Evolutionary conservation across 805 yeast genomes (phyloP).

Genomic region (Barnettozyma pratensis): DNA sequence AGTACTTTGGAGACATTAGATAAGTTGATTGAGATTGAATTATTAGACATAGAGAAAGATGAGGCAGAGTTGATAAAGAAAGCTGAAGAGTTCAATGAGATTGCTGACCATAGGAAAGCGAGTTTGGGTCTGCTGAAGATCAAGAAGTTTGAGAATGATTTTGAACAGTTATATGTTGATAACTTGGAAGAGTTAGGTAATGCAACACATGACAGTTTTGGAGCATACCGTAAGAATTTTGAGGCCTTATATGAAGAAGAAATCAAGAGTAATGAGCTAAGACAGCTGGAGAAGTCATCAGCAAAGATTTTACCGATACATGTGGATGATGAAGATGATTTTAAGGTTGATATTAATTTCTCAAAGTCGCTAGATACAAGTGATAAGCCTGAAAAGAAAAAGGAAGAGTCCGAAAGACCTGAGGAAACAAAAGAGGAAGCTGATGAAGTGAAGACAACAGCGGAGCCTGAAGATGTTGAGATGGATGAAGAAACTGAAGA

Average conservation of each 20-base stretch:
- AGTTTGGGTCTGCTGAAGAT: slow-evolving; percentile 3
- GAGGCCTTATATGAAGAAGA: slow-evolving; percentile 15
- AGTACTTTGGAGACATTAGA: slow-evolving; percentile 10
- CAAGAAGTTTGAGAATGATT: slow-evolving; percentile 13
- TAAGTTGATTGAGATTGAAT: slow-evolving; percentile 14
- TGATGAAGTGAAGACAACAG: background rate
- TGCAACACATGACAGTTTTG: slow-evolving; percentile 9
- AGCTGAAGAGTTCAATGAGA: background rate
- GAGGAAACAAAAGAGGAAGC: background rate
- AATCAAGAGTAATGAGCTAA: slow-evolving; percentile 9
- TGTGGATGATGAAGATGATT: slow-evolving; percentile 8
- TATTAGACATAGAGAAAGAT: slow-evolving; percentile 9
- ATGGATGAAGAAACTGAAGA: background rate
- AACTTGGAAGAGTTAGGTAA: slow-evolving; percentile 5
- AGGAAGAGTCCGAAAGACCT: background rate
- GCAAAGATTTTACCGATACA: slow-evolving; percentile 13
- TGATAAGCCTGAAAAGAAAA: background rate
- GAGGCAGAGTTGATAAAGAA: slow-evolving; percentile 5
- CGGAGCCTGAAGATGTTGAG: background rate
- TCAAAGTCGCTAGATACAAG: background rate
- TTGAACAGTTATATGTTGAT: slow-evolving; percentile 5
- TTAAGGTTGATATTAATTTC: slow-evolving; percentile 6
- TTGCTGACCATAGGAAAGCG: background rate
- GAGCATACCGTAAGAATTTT: slow-evolving; percentile 13
- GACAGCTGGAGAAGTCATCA: slow-evolving; percentile 12